Base-by-base conservation (phyloP, 1,139 yeast species). In the Lodderomyces theae region DNA sequence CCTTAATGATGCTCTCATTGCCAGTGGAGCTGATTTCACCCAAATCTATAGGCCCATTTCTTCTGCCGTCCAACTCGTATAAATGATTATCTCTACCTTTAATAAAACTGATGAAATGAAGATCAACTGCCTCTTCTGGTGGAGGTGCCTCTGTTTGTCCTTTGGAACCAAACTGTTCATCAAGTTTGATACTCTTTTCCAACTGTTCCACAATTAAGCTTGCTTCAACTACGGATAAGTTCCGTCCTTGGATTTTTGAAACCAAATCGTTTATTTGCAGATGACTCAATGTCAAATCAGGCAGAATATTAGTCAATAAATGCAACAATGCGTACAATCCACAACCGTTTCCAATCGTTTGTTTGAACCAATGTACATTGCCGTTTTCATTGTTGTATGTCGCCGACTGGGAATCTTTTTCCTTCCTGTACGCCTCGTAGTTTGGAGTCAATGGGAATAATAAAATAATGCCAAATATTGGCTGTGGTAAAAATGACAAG, bases 241-340 rank as follows among this genome's bases (percentile, higher is more conserved):
- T 39, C 40, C 51, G 41, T 43, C 49, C 39, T 39, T 41, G 48
- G 44, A 51, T 49, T 47, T 43, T 68, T 52, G 33, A 51, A 51
- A 53, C 45, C 58, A 64, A 54, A 19, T 56, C 54, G 35, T 58
- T 51, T 16, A 71, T 46, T 18, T 64, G 48, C 64, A 63, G 67
- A 43, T 61, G 70, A 33, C 55, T 56, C 43, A 59, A 74, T 47
- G 60, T 70, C 45, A 61, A 61, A 25, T 74, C 79, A 2, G 54
- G 49, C 1, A 80, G 77, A 40, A 85, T 65, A 57, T 92, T 92
- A 22, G 82, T 63, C 30, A 88, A 62, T 0, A 86, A 71, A 54
- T 92, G 97, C 23, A 92, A 64, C 37, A 92, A 63, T 0, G 96
- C 98, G 62, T 86, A 88, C 36, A 94, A 75, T 4, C 98, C 98